Percentiles rank a stretch among this genome's conserved stretches.
Evolutionary conservation across 1,284 basidiomycete genomes (phyloP).

Genomic region (Cryptococcus sp.): DNA sequence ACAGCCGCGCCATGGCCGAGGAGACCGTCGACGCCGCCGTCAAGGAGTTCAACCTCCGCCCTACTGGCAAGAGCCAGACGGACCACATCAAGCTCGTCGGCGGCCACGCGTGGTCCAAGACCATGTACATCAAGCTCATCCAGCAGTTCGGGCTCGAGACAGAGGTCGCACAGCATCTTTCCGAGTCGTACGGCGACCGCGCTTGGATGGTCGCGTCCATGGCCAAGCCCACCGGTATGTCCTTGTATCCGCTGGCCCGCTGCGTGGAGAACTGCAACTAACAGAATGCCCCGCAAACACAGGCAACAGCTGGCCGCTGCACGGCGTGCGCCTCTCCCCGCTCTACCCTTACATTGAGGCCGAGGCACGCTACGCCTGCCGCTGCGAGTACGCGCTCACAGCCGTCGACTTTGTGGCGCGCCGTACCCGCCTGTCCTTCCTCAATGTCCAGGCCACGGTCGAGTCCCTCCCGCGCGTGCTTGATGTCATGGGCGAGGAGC

Average conservation of each 20-base stretch:
- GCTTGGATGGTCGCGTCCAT: slow-evolving; percentile 91
- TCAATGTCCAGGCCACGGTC: slow-evolving; percentile 84
- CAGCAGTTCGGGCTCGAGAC: slow-evolving; percentile 90
- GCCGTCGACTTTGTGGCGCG: slow-evolving; percentile 90
- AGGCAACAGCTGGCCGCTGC: slow-evolving; percentile 75
- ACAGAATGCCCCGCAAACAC: not conserved
- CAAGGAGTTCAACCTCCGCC: slow-evolving; percentile 64
- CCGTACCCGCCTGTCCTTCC: slow-evolving; percentile 85
- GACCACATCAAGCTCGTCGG: slow-evolving; percentile 79
- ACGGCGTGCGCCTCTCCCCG: slow-evolving; percentile 71
- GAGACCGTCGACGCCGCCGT: slow-evolving; percentile 90
- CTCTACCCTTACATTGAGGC: slow-evolving; percentile 90
- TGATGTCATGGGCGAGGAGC: slow-evolving; percentile 85
- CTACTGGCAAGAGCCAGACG: slow-evolving; percentile 70
- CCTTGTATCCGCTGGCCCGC: not conserved
- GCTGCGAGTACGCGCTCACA: slow-evolving; percentile 86
- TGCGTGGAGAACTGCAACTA: not conserved
- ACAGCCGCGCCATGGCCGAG: slow-evolving; percentile 80
- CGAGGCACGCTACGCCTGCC: slow-evolving; percentile 85
- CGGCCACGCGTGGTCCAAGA: slow-evolving; percentile 90
- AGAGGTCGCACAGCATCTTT: slow-evolving; percentile 88
- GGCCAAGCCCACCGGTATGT: slow-evolving; percentile 62
- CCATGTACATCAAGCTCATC: slow-evolving; percentile 95
- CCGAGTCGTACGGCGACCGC: slow-evolving; percentile 87
- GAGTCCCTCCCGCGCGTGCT: slow-evolving; percentile 81